Evolutionary conservation across 208 protist species (phyloP), one percentile per base, ranked within the genome.

Genomic region (Crithidia acanthocephali): DNA sequence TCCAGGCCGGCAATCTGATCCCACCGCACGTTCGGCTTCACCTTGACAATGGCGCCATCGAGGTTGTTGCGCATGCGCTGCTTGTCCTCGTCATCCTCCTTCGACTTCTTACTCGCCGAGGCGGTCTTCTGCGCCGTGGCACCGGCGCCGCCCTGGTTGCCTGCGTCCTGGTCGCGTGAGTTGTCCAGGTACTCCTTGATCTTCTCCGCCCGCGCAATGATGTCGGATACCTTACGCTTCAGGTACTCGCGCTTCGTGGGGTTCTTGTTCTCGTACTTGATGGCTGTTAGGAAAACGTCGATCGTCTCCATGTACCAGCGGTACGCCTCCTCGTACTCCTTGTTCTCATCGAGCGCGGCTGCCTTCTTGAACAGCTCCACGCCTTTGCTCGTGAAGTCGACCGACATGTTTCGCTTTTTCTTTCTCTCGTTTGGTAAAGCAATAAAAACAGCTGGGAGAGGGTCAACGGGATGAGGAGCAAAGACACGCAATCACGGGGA

Each of bases 201-300:
- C 78, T 95, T 92, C 73, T 99, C 98, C 13, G 97, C 96, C 27
- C 98, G 88, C 27, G 94, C 92, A 40, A 99, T 86, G 66, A 99
- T 98, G 64, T 99, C 92, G 11, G 68, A 76, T 30, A 95, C 86
- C 76, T 98, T 98, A 52, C 85, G 86, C 65, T 96, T 92, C 51
- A 98, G 78, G 50, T 93, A 77, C 58, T 98, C 88, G 53, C 94
- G 98, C 76, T 98, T 98, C 62, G 95, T 95, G 53, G 83, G 84
- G 61, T 96, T 98, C 81, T 98, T 97, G 35, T 90, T 94, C 68
- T 93, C 90, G 88, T 98, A 98, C 87, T 99, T 99, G 33, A 98
- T 90, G 44, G 94, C 96, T 5, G 88, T 98, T 57, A 98, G 79
- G 66, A 99, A 98, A 35, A 96, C 95, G 15, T 99, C 95, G 50